Percentiles rank a stretch among this genome's conserved stretches.
These are phyloP conservation scores for Pistacia atlantica DNA, from an alignment of 345 rosid species.

Conservation along the genomic window DNA sequence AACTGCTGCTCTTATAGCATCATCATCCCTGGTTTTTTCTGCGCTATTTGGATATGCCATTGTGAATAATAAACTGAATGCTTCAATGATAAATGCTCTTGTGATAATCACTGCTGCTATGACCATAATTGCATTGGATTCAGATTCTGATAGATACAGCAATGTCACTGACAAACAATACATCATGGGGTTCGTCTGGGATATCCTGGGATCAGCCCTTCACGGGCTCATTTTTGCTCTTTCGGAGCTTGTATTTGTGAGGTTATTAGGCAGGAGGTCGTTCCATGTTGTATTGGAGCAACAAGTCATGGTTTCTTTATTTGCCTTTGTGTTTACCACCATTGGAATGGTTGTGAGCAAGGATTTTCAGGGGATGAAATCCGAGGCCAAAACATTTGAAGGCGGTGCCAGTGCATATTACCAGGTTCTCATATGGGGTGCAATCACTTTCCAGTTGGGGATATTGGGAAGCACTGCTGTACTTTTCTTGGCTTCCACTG, in stretches of 20 bases:
- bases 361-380: slow-evolving; percentile 53
- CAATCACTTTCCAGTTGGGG: slow-evolving; percentile 75
- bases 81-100: slow-evolving; percentile 61
- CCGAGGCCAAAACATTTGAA: slow-evolving; percentile 52
- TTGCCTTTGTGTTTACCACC: slow-evolving; percentile 69
- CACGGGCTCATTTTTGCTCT: slow-evolving; percentile 89
- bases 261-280: slow-evolving; percentile 69
- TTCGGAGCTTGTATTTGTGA: slow-evolving; percentile 72
- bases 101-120: slow-evolving; percentile 72
- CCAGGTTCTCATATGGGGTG: slow-evolving; percentile 61
- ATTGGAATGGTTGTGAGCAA: slow-evolving; percentile 56
- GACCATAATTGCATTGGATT: slow-evolving; percentile 74
- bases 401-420: slow-evolving; percentile 53
- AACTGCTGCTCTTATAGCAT: slow-evolving; percentile 79
- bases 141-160: slow-evolving; percentile 66
- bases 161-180: slow-evolving; percentile 53
- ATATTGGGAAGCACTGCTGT: slow-evolving; percentile 72
- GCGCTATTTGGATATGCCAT: slow-evolving; percentile 65
- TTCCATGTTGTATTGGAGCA: slow-evolving; percentile 90
- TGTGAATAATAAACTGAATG: slow-evolving; percentile 70
- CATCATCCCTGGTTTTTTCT: slow-evolving; percentile 75
- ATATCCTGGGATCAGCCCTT: slow-evolving; percentile 77
- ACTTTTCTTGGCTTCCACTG: slow-evolving; percentile 73
- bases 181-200: slow-evolving; percentile 76
- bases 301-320: slow-evolving; percentile 74